Conservation (phyloP, 768 basidiomycete genomes). For the Fomitopsis serialis region DNA sequence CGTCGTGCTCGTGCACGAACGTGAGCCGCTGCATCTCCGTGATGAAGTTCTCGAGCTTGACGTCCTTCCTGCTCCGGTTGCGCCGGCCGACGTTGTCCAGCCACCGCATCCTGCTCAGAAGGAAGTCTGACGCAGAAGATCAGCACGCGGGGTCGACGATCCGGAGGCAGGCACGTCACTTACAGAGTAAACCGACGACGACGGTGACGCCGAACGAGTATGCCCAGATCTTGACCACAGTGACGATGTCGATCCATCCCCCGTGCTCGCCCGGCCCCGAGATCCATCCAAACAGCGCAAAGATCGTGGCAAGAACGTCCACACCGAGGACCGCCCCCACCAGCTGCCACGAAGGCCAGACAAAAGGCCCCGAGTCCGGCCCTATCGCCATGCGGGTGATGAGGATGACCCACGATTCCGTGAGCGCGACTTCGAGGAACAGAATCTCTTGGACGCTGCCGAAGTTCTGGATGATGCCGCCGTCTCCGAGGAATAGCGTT, state of each 20-base stretch:
- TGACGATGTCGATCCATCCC: conserved; percentile 35
- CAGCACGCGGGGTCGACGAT: neutral
- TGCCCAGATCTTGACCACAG: conserved; percentile 34
- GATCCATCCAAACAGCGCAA: conserved; percentile 37
- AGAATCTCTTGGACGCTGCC: conserved; percentile 40
- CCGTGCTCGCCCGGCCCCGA: conserved; percentile 29
- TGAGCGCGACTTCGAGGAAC: conserved; percentile 43
- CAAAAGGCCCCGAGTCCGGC: conserved; percentile 1
- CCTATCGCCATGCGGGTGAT: conserved; percentile 29
- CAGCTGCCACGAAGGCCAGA: conserved; percentile 35
- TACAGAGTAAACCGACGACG: conserved; percentile 28
- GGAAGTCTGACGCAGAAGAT: conserved; percentile 15
- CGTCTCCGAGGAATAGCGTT: conserved; percentile 32
- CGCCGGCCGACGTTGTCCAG: conserved; percentile 34
- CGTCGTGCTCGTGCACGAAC: conserved; percentile 31
- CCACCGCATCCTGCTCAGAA: conserved; percentile 33
- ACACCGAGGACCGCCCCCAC: conserved; percentile 33
- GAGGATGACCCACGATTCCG: conserved; percentile 32
- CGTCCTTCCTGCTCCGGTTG: conserved; percentile 28
- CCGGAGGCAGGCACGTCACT: conserved; percentile 3
- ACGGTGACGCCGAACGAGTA: conserved; percentile 36
- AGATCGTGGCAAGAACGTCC: conserved; percentile 37
- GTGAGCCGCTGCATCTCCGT: conserved; percentile 34
- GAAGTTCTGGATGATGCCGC: conserved; percentile 41
- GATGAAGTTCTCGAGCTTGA: conserved; percentile 34